These are phyloP conservation scores for Cladosporium halotolerans DNA, from an alignment of 2,329 filamentous ascomycete genomes.

Conservation along the genomic window DNA sequence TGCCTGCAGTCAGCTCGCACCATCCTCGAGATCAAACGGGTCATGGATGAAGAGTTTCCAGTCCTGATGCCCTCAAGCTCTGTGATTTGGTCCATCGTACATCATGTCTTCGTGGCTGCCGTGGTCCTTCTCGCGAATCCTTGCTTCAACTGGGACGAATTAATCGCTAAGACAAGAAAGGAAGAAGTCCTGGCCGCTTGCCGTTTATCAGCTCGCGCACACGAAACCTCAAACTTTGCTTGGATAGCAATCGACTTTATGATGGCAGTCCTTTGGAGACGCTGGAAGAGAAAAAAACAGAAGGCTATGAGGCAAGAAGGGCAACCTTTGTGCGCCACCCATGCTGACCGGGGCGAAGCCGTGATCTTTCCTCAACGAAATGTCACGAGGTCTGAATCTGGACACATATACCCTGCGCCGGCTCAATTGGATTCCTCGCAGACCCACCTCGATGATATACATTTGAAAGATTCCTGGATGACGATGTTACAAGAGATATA, in stretches of 20 bases:
- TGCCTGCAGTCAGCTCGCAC: constrained; percentile 3
- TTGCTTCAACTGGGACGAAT: constrained; percentile 7
- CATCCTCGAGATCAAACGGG: constrained; percentile 2
- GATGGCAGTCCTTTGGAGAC: not conserved
- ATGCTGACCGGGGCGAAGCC: not conserved
- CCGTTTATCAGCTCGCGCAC: not conserved
- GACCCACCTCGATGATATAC: not conserved
- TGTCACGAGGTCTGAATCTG: not conserved
- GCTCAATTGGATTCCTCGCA: not conserved
- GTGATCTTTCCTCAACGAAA: not conserved
- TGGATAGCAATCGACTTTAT: not conserved
- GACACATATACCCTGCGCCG: no score
- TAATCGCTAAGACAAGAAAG: not conserved
- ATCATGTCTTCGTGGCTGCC: constrained; percentile 7
- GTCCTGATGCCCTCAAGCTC: constrained; percentile 1
- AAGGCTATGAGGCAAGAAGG: not conserved
- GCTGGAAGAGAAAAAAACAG: not conserved
- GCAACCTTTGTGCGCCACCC: not conserved
- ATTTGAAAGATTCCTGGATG: constrained; percentile 1
- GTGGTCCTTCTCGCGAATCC: not conserved
- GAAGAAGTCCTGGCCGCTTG: constrained; percentile 6
- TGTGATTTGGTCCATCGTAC: constrained; percentile 1
- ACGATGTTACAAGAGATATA: not conserved
- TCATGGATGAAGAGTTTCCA: constrained; percentile 5
- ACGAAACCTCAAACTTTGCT: not conserved